Evolutionary conservation across 495 filamentous ascomycete species (phyloP).

Genomic region (Penicillium lividum): DNA sequence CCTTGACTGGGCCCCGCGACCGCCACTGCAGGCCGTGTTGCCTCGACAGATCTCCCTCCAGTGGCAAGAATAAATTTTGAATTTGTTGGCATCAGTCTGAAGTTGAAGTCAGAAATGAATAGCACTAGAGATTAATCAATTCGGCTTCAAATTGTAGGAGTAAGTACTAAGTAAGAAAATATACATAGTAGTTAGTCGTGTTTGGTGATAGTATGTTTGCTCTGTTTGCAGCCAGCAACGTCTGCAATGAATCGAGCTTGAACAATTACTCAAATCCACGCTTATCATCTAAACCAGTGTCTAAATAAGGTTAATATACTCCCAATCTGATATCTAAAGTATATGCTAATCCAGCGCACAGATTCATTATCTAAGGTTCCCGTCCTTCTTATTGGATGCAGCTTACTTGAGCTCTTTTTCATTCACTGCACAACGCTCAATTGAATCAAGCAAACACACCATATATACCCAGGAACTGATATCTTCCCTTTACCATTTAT

Average conservation of each 20-base stretch:
- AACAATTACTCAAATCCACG: neutral
- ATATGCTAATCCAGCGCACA: neutral
- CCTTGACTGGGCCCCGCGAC: neutral
- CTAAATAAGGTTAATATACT: neutral
- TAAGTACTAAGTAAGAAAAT: neutral
- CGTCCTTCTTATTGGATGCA: neutral
- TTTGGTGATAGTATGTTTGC: neutral
- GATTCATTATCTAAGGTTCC: neutral
- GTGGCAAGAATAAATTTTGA: neutral
- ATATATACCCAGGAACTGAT: neutral
- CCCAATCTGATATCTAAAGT: neutral
- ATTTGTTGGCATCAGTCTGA: neutral
- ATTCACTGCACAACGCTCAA: neutral
- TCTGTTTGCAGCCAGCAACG: slow-evolving; percentile 4
- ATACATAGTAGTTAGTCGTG: too few species aligned
- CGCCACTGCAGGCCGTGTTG: slow-evolving; percentile 2
- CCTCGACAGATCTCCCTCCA: neutral
- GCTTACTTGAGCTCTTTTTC: neutral
- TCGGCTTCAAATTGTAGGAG: neutral
- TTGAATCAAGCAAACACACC: neutral
- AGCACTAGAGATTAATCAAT: neutral
- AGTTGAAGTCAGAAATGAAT: neutral
- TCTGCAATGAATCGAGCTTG: slow-evolving; percentile 2
- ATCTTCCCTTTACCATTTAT: neutral
- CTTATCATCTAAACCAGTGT: neutral